These are phyloP conservation scores for Phalaenopsis hybrid DNA, from an alignment of 116 monocot genomes.

Conservation along the genomic window DNA sequence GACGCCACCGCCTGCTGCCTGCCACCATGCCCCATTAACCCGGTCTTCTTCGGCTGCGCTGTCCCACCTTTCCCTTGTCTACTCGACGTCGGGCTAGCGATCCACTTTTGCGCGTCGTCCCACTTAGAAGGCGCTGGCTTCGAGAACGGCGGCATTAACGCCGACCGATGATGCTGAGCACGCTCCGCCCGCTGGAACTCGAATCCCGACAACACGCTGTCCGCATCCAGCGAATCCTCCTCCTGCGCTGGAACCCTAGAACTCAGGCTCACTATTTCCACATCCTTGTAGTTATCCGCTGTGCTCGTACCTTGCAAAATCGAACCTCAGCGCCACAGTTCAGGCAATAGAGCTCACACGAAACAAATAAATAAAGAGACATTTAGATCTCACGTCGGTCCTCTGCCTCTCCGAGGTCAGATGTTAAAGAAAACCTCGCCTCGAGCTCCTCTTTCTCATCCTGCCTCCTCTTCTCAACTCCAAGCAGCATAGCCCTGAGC, in stretches of 20 bases:
- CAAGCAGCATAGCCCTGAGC: slow-evolving; percentile 28
- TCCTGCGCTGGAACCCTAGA: slow-evolving; percentile 18
- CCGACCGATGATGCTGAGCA: slow-evolving; percentile 22
- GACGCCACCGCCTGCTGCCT: slow-evolving; percentile 22
- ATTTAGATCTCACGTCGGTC: slow-evolving; percentile 1
- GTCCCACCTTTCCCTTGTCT: slow-evolving; percentile 15
- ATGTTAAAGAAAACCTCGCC: slow-evolving; percentile 13
- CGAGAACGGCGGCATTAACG: slow-evolving; percentile 46
- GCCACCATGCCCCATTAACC: slow-evolving; percentile 17
- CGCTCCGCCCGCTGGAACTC: slow-evolving; percentile 59
- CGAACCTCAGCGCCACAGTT: not conserved
- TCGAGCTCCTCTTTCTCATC: slow-evolving; percentile 22
- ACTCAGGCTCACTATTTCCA: slow-evolving; percentile 17
- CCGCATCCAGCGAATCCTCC: slow-evolving; percentile 28
- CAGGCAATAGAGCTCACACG: not conserved
- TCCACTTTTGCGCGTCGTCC: slow-evolving; percentile 99
- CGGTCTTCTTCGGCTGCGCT: slow-evolving; percentile 31
- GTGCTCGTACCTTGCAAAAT: slow-evolving; percentile 10
- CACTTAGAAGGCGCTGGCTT: slow-evolving; percentile 86
- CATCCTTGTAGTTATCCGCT: slow-evolving; percentile 18
- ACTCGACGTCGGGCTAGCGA: slow-evolving; percentile 72
- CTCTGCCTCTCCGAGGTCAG: slow-evolving; percentile 15
- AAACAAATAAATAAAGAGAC: not conserved
- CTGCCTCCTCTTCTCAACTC: slow-evolving; percentile 30
- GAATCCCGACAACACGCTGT: slow-evolving; percentile 28